Base-by-base conservation (phyloP, 495 filamentous ascomycete species). In the Penicillium diatomitis region DNA sequence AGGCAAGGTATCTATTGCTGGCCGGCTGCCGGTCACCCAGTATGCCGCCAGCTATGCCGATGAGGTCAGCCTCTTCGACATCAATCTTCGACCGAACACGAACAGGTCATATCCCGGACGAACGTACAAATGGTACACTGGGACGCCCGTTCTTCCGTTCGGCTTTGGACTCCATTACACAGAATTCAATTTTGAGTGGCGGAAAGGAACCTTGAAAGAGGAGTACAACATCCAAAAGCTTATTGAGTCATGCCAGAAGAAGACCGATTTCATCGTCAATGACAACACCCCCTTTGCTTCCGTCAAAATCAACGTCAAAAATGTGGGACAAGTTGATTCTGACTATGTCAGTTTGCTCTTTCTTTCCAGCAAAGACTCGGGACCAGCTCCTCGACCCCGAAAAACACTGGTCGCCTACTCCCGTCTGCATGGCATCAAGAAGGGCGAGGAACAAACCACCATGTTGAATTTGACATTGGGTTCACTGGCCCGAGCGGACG, bases 291-390 rank as follows among this genome's bases (percentile, higher is more conserved):
- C 71, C 59, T 61, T 70, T 60, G 32, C 71, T 57, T 51, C 60
- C 55, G 2, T 73, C 68, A 48, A 57, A 50, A 37, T 69, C 57
- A 20, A 38, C 57, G 40, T 69, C 53, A 29, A 58, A 4, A 83
- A 85, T 61, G 71, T 70, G 0, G 80, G 80, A 7, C 4, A 53
- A 53, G n/a, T 51, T 33, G 40, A 63, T 8, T 82, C 78, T 5
- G 78, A 82, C 56, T 84, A 75, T 52, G 72, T 78, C 9, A 68
- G 65, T 28, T 62, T 84, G 29, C 64, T 56, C 0, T 84, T 81
- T 64, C 38, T 79, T 37, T 42, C 29, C 28, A 73, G 67, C 8
- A 58, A 65, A 8, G 67, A 68, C 38, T 51, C 54, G 36, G 81
- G 81, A 1, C 80, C 79, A 3, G 49, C 53, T 46, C 81, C 80